Evolutionary conservation across 805 yeast genomes (phyloP).

Genomic region (Pichia gijzeniarum): DNA sequence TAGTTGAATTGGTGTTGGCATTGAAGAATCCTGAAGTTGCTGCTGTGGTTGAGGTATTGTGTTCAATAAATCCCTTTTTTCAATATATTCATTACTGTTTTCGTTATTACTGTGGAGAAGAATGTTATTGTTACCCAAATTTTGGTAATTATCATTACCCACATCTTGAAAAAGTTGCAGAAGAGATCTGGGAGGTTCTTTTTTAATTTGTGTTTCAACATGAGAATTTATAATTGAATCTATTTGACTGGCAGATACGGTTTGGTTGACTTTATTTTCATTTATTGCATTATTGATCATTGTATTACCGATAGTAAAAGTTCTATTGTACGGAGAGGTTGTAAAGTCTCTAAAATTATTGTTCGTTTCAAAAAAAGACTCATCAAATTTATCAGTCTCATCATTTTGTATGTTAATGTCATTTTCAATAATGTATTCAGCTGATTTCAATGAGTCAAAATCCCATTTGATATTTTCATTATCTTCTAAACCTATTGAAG

Average conservation of each 20-base stretch:
- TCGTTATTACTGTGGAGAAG: constrained; percentile 1
- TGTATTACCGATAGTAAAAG: constrained; percentile 17
- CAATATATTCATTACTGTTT: not conserved
- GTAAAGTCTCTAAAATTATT: constrained; percentile 6
- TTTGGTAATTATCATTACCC: constrained; percentile 22
- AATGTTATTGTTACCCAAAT: not conserved
- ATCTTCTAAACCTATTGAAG: constrained; percentile 17
- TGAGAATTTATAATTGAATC: constrained; percentile 15
- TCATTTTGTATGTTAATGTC: constrained; percentile 40
- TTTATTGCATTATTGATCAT: constrained; percentile 10
- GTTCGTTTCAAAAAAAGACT: constrained; percentile 8
- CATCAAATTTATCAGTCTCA: constrained; percentile 16
- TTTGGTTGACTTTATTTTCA: constrained; percentile 6
- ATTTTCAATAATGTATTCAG: constrained; percentile 68
- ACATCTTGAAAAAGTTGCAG: constrained; percentile 56
- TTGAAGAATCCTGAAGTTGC: not conserved
- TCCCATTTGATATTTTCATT: constrained; percentile 69
- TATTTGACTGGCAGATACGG: constrained; percentile 13
- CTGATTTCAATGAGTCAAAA: constrained; percentile 72
- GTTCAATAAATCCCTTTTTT: constrained; percentile 1
- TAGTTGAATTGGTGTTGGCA: not conserved
- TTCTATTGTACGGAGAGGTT: constrained; percentile 13
- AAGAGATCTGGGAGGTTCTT: constrained; percentile 67
- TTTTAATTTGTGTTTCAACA: constrained; percentile 23
- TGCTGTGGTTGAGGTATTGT: constrained; percentile 2